Evolutionary conservation across 129 eudicot species (phyloP).

Genomic region (Sambucus nigra): DNA sequence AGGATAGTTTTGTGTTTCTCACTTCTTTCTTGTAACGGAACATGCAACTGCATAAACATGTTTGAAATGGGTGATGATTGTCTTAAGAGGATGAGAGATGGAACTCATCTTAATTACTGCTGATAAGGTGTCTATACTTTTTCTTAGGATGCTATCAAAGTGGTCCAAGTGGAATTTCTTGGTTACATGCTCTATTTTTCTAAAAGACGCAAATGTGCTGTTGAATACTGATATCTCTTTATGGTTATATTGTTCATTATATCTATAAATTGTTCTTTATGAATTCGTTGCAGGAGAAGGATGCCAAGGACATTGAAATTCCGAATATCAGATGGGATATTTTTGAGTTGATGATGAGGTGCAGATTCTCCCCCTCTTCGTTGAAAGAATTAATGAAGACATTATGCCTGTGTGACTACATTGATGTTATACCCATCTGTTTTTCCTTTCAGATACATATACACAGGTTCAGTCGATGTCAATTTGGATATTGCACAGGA

Average conservation of each 20-base stretch:
- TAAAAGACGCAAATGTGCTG: too few species aligned
- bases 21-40: neutral
- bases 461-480: conserved; percentile 79
- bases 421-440: neutral
- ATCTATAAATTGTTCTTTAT: neutral
- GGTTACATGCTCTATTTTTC: too few species aligned
- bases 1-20: neutral
- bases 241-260: neutral
- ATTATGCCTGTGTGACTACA: neutral
- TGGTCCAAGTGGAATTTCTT: too few species aligned
- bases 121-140: too few species aligned
- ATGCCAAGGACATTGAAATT: conserved; percentile 73
- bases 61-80: too few species aligned
- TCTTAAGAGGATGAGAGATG: too few species aligned
- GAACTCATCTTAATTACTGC: too few species aligned
- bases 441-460: conserved; percentile 53
- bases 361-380: neutral
- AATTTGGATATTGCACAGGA: conserved; percentile 61
- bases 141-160: too few species aligned
- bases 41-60: too few species aligned
- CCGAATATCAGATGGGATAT: conserved; percentile 86
- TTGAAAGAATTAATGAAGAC: neutral
- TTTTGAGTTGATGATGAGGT: conserved; percentile 97
- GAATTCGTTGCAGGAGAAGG: conserved; percentile 58
- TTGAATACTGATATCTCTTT: neutral